A percentile compares a stretch with the other conserved stretches of the same genome.
These are phyloP conservation scores for Lepidium sativum DNA, from an alignment of 345 rosid genomes.

Conservation along the genomic window DNA sequence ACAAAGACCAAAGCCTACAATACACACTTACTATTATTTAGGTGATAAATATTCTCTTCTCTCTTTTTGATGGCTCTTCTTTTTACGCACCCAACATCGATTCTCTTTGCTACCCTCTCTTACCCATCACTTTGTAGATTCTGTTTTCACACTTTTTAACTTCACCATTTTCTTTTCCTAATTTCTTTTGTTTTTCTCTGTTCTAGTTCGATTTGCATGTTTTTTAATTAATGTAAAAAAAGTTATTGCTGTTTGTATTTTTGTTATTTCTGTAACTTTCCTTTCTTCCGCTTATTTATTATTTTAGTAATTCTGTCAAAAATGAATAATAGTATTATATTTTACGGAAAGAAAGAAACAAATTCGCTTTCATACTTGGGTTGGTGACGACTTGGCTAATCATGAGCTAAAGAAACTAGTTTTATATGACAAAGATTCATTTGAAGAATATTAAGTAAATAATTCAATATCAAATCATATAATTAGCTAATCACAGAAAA, in stretches of 20 bases:
- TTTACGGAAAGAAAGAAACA: too few species aligned
- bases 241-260: too few species aligned
- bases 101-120: slow-evolving; percentile 34
- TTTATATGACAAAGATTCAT: background rate
- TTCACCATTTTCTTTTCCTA: background rate
- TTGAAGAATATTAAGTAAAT: background rate
- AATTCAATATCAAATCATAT: background rate
- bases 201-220: background rate
- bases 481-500: background rate
- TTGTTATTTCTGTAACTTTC: too few species aligned
- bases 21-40: background rate
- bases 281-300: too few species aligned
- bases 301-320: too few species aligned
- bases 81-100: slow-evolving; percentile 32
- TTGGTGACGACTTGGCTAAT: slow-evolving; percentile 19
- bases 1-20: slow-evolving; percentile 29
- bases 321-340: too few species aligned
- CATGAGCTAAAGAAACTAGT: background rate
- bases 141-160: slow-evolving; percentile 9
- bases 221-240: background rate
- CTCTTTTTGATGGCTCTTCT: slow-evolving; percentile 26
- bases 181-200: background rate
- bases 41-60: slow-evolving; percentile 16
- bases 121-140: slow-evolving; percentile 28
- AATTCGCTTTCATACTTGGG: background rate